Evolutionary conservation across 768 basidiomycete species (phyloP).

Genomic region (Phanerodontia chrysosporium): DNA sequence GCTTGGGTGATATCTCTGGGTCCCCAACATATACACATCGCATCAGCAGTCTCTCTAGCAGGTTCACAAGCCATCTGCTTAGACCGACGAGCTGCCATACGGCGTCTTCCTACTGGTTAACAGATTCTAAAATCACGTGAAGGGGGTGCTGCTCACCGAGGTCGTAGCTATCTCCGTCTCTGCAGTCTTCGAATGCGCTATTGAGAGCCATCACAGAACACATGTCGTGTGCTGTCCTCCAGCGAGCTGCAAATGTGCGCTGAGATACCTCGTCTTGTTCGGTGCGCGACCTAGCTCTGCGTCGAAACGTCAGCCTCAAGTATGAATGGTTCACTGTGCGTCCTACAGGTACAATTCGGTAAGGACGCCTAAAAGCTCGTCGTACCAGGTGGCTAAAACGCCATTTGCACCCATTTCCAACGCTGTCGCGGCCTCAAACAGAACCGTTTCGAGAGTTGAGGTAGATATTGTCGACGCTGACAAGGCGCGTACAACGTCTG

Average conservation of each 20-base stretch:
- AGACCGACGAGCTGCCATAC: conserved; percentile 70
- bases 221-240: conserved; percentile 62
- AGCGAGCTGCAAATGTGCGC: conserved; percentile 41
- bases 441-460: conserved; percentile 39
- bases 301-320: neutral
- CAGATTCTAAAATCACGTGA: no score
- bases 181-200: conserved; percentile 64
- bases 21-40: conserved; percentile 39
- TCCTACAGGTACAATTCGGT: conserved; percentile 34
- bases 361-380: conserved; percentile 50
- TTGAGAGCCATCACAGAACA: conserved; percentile 58
- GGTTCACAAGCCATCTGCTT: conserved; percentile 55
- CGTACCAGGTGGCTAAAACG: conserved; percentile 36
- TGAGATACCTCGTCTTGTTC: conserved; percentile 32
- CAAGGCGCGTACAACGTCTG: conserved; percentile 58
- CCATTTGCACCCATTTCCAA: conserved; percentile 44
- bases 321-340: neutral
- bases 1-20: neutral
- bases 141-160: no score
- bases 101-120: no score
- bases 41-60: conserved; percentile 60
- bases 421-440: conserved; percentile 43
- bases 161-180: conserved; percentile 57
- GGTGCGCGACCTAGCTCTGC: conserved; percentile 30
- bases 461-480: conserved; percentile 37